Evolutionary conservation across 805 yeast genomes (phyloP), one percentile per base, ranked within the genome.

Genomic region (Priceomyces melissophilus): DNA sequence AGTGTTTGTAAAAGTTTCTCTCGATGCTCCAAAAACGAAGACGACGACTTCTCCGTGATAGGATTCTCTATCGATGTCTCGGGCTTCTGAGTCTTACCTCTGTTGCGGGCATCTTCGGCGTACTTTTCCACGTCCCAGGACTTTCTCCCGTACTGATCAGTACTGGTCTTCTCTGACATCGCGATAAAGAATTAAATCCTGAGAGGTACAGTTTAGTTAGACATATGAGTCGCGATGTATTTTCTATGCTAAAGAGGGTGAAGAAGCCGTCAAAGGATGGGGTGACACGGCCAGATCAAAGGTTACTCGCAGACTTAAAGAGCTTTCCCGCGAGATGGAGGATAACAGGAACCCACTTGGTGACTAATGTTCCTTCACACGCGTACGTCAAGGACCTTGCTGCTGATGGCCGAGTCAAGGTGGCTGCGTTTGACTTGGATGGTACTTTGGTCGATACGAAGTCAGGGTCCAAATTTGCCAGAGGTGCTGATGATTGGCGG

Each of bases 351-450:
- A 73, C 78, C 1, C 71, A 75, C 44, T 45, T 76, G 35, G 67
- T 77, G n/a, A 63, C 67, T 17, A 59, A 67, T 30, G 47, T 57
- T 0, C 81, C 81, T 6, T 45, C 38, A 27, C 25, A 39, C 5
- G 26, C 30, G 26, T 6, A 15, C 16, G 40, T 40, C 20, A 31
- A 17, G 4, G 36, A 10, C 29, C 38, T 17, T 10, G 16, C 30
- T 4, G 6, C 37, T 9, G 52, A 39, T 49, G 11, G 35, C 6
- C 39, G 45, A 3, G 43, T 65, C 2, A 70, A 69, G 32, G 52
- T 84, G 1, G 87, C 87, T 2, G 84, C 85, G 0, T 91, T 90
- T 60, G 98, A 91, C 59, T 67, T 91, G 38, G 99, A 91, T 65
- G 83, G 79, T 7, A 91, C 98, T 0, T 50, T 91, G 6, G 77